Conservation (phyloP, 164 flowering plant species). For the Vitis vinifera region ASM3070453v1 NC_081818.1:27789001-27789500, state of each 20-base stretch:
- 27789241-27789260: neutral
- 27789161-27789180: neutral
- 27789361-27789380: conserved; percentile 54
- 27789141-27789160: neutral
- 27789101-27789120: too few species aligned
- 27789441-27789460: conserved; percentile 92
- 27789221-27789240: neutral
- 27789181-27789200: neutral
- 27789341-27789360: neutral
- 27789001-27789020: neutral
- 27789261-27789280: neutral
- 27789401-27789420: conserved; percentile 77
- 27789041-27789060: too few species aligned
- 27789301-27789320: neutral
- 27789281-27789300: too few species aligned
- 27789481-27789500: too few species aligned
- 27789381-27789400: conserved; percentile 92
- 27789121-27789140: too few species aligned
- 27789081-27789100: too few species aligned
- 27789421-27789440: conserved; percentile 96
- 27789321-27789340: neutral
- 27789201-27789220: neutral
- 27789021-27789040: neutral
- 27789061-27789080: too few species aligned
- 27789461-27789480: conserved; percentile 7